Evolutionary conservation across 164 flowering plant genomes (phyloP).

Genomic region (Vitis cinerea): DNA sequence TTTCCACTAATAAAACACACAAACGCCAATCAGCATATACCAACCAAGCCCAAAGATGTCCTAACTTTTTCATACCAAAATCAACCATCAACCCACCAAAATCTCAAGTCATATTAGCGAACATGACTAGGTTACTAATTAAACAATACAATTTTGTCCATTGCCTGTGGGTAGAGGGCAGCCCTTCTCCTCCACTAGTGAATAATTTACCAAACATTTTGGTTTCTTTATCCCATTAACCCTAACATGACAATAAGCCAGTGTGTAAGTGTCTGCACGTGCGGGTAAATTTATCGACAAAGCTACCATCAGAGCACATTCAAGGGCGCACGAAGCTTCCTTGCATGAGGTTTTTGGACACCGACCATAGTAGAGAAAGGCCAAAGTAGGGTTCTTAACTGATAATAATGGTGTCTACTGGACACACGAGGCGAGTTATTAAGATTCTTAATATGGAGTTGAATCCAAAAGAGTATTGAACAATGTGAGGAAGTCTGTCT

Average conservation of each 20-base stretch:
- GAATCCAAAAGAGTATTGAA: slow-evolving; percentile 20
- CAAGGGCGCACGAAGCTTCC: slow-evolving; percentile 23
- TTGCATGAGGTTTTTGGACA: slow-evolving; percentile 22
- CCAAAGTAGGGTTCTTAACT: not conserved
- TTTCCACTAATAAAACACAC: too few species aligned
- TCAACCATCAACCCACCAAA: too few species aligned
- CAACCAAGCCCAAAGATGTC: too few species aligned
- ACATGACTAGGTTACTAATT: too few species aligned
- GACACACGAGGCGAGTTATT: slow-evolving; percentile 9
- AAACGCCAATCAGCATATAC: too few species aligned
- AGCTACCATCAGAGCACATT: slow-evolving; percentile 2
- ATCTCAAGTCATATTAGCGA: too few species aligned
- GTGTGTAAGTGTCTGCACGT: slow-evolving; percentile 5
- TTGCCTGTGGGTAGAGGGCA: too few species aligned
- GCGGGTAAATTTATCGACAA: not conserved
- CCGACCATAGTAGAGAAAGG: slow-evolving; percentile 13
- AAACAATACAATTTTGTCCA: too few species aligned
- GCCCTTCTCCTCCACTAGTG: too few species aligned
- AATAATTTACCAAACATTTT: slow-evolving; percentile 2
- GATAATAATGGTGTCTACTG: not conserved
- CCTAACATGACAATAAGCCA: not conserved
- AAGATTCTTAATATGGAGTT: slow-evolving; percentile 14
- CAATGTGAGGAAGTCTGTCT: slow-evolving; percentile 29
- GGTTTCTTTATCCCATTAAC: not conserved
- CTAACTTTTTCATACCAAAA: too few species aligned